Evolutionary conservation across 1,284 basidiomycete species (phyloP).

Genomic region (Vanrija sp.): DNA sequence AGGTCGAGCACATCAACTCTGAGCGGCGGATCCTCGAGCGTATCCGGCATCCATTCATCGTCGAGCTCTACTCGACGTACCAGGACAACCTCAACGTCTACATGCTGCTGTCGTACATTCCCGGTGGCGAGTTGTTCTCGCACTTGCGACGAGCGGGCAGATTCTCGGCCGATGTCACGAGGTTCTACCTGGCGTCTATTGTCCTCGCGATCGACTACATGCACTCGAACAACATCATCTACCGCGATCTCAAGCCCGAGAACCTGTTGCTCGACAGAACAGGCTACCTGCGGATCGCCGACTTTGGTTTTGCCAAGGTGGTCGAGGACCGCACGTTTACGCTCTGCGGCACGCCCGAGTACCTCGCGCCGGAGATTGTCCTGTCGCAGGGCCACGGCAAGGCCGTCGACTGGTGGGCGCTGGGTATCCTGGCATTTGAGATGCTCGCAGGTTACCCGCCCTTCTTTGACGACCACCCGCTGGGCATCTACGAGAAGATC

Average conservation of each 20-base stretch:
- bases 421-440: slow-evolving; percentile 54
- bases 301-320: slow-evolving; percentile 55
- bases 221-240: slow-evolving; percentile 52
- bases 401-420: slow-evolving; percentile 55
- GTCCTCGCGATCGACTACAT: slow-evolving; percentile 54
- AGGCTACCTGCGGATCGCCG: slow-evolving; percentile 52
- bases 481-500: slow-evolving; percentile 52
- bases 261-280: slow-evolving; percentile 51
- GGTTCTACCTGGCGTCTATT: slow-evolving; percentile 55
- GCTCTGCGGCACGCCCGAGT: slow-evolving; percentile 52
- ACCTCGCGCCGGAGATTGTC: slow-evolving; percentile 52
- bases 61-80: slow-evolving; percentile 53
- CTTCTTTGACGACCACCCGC: slow-evolving; percentile 50
- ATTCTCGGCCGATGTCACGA: slow-evolving; percentile 54
- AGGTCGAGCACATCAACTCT: slow-evolving; percentile 57
- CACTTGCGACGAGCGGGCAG: slow-evolving; percentile 51
- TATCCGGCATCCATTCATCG: slow-evolving; percentile 57
- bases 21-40: slow-evolving; percentile 54
- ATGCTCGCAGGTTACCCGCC: slow-evolving; percentile 52
- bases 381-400: slow-evolving; percentile 54
- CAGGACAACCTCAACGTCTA: slow-evolving; percentile 55
- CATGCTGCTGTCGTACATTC: slow-evolving; percentile 55
- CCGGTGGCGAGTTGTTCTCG: slow-evolving; percentile 55
- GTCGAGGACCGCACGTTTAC: slow-evolving; percentile 52
- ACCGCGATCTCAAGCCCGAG: slow-evolving; percentile 55